Evolutionary conservation across 192 early-diverging fungal species (phyloP), one percentile per base, ranked within the genome.

Genomic region (Coemansia asiatica): DNA sequence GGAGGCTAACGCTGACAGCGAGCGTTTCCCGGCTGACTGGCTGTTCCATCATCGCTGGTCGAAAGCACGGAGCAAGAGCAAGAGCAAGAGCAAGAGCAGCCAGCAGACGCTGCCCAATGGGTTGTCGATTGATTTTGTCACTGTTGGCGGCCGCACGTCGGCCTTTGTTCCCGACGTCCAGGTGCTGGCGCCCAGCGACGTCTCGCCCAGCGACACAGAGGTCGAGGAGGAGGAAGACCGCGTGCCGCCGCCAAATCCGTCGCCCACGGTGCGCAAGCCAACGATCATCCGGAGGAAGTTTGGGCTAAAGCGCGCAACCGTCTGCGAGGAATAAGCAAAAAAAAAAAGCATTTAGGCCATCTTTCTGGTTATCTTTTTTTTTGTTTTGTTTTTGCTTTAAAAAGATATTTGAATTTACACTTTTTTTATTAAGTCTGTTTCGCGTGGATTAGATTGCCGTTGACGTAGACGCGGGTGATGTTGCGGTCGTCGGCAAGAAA

Each of bases 401-500:
- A n/a, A n/a, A 16, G 15, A 44, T 13, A 44, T 9, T 44, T 16
- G 8, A 44, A 16, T 44, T 44, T 44, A 57, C 46, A 64, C 4
- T 57, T 18, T 25, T 23, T 33, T 58, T 53, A 23, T n/a, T n/a
- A n/a, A n/a, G n/a, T n/a, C 57, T 76, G 67, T 6, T 57, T 12
- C 16, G 68, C 60, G 28, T 84, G 83, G 15, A 84, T 76, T 26
- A 69, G 58, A 44, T 82, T 84, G 31, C 94, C 96, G 36, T 72
- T 70, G 31, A 98, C 93, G 78, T 76, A 98, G 15, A 98, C 93
- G 60, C 88, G 75, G 31, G 70, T 62, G 49, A 95, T 87, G 70
- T 93, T 92, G 48, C 93, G 82, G 66, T 95, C 94, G 63, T 93
- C 94, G n/a, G 92, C 95, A 19, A 93, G 73, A 71, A 90, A 96